These are phyloP conservation scores for Termitomyces titanicus DNA, from an alignment of 768 basidiomycete genomes.

Conservation along the genomic window DNA sequence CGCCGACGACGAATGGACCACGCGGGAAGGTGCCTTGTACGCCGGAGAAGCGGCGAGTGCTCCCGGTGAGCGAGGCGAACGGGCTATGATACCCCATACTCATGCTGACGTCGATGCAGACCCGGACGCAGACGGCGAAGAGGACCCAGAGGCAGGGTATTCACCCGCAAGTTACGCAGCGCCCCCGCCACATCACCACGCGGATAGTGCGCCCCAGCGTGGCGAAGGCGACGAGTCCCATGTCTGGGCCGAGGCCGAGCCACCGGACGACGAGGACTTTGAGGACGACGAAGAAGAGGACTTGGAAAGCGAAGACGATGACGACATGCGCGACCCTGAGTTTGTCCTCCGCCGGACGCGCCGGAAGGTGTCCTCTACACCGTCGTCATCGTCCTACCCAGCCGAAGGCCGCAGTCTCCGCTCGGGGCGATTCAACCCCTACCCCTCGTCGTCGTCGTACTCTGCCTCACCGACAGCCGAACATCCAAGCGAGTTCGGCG, in stretches of 20 bases:
- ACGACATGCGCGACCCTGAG: slow-evolving; percentile 28
- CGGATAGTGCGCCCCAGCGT: slow-evolving; percentile 6
- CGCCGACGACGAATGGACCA: background rate
- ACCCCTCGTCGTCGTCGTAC: slow-evolving; percentile 9
- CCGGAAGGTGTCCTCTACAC: slow-evolving; percentile 1
- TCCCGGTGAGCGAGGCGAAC: slow-evolving; percentile 2
- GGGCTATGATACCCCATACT: background rate
- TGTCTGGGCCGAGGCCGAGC: slow-evolving; percentile 1
- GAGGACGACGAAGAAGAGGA: slow-evolving; percentile 20
- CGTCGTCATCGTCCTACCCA: background rate
- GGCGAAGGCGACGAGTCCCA: slow-evolving; percentile 9
- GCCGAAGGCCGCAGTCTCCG: slow-evolving; percentile 8
- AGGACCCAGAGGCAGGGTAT: slow-evolving; percentile 26
- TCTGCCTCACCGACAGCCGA: slow-evolving; percentile 6
- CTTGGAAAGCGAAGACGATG: slow-evolving; percentile 27
- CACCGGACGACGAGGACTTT: slow-evolving; percentile 13
- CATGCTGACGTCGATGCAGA: slow-evolving; percentile 15
- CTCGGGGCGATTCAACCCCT: slow-evolving; percentile 13
- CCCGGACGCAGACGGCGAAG: slow-evolving; percentile 22
- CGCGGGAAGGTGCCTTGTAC: background rate
- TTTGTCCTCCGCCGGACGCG: slow-evolving; percentile 25
- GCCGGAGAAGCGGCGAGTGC: background rate
- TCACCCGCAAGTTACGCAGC: slow-evolving; percentile 22
- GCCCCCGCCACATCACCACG: slow-evolving; percentile 11
- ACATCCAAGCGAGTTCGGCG: background rate